Evolutionary conservation across 176 grass and related monocot species (phyloP).

Genomic region (Cenchrus purpureus): DNA sequence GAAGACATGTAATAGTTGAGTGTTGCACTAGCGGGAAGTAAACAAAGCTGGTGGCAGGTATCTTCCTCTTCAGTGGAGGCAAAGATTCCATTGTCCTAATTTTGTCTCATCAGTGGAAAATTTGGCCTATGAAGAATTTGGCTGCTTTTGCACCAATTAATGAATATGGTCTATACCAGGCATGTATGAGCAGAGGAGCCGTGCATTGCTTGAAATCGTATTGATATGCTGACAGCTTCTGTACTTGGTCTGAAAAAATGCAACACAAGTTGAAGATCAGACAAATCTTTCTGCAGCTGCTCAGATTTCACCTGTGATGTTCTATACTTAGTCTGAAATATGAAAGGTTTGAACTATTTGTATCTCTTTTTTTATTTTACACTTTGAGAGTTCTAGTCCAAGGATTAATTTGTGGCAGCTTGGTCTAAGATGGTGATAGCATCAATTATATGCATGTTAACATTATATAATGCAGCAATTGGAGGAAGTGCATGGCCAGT

Average conservation of each 20-base stretch:
- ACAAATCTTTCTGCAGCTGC: neutral
- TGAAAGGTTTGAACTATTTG: neutral
- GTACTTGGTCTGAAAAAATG: neutral
- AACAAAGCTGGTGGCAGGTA: slow-evolving; percentile 45
- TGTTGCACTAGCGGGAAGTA: slow-evolving; percentile 35
- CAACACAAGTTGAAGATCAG: slow-evolving; percentile 5
- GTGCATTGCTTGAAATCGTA: neutral
- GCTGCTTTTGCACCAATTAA: neutral
- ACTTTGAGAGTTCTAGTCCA: neutral
- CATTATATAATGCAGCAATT: slow-evolving; percentile 32
- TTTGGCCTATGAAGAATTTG: slow-evolving; percentile 24
- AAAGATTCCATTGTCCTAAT: slow-evolving; percentile 55
- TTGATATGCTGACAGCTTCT: neutral
- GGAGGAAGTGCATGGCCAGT: slow-evolving; percentile 52
- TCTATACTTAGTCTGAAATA: neutral
- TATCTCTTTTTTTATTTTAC: neutral
- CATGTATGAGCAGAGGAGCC: neutral
- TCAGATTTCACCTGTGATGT: neutral
- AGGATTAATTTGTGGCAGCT: slow-evolving; percentile 13
- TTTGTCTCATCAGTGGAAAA: slow-evolving; percentile 60
- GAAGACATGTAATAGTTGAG: slow-evolving; percentile 45
- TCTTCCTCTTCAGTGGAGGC: slow-evolving; percentile 36
- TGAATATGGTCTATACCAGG: slow-evolving; percentile 21
- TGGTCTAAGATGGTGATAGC: slow-evolving; percentile 21
- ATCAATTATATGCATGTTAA: slow-evolving; percentile 9